These are phyloP conservation scores for Hibiscus syriacus DNA, from an alignment of 345 rosid species.

Conservation along the genomic window DNA sequence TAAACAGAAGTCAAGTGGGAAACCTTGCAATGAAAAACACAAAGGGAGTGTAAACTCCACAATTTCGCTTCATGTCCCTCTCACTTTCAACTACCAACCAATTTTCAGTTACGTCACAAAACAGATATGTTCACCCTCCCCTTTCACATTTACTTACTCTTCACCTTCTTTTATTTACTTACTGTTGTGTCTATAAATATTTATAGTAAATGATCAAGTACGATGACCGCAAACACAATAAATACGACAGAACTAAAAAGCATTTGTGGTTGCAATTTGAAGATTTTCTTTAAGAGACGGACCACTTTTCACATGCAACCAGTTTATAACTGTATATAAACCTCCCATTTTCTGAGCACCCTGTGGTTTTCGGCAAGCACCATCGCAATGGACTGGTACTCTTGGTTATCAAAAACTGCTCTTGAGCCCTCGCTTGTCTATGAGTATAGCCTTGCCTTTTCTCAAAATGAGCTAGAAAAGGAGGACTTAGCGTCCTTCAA, in stretches of 20 bases:
- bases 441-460: constrained; percentile 54
- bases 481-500: constrained; percentile 61
- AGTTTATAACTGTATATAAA: not conserved
- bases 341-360: not conserved
- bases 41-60: constrained; percentile 2
- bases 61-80: constrained; percentile 20
- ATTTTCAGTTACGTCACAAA: not conserved
- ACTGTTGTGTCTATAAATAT: too few relatives aligned
- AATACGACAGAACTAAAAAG: too few relatives aligned
- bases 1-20: too few relatives aligned
- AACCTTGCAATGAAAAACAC: too few relatives aligned
- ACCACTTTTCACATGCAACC: constrained; percentile 1
- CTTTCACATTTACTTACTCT: too few relatives aligned
- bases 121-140: too few relatives aligned
- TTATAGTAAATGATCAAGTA: too few relatives aligned
- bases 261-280: too few relatives aligned
- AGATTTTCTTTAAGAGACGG: not conserved
- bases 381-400: constrained; percentile 73
- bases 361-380: not conserved
- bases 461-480: constrained; percentile 51
- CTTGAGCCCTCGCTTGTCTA: constrained; percentile 59
- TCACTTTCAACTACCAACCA: constrained; percentile 38
- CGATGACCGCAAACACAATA: too few relatives aligned
- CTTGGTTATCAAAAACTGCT: constrained; percentile 59
- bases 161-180: too few relatives aligned